Evolutionary conservation across 768 basidiomycete genomes (phyloP), one percentile per base, ranked within the genome.

Genomic region (Lentinula raphanica): DNA sequence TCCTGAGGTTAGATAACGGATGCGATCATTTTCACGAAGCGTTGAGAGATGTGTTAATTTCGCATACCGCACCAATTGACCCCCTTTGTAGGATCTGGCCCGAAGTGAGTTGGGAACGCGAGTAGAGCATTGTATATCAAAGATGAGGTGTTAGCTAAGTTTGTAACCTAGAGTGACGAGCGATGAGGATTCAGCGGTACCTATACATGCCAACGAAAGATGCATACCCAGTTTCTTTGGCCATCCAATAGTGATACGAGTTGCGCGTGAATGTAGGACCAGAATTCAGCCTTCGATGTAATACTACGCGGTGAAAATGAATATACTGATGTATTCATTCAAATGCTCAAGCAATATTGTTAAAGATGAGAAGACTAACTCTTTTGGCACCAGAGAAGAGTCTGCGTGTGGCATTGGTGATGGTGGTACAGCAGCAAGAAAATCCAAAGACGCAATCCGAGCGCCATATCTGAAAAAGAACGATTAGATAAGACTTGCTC

Each of bases 1-100:
- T 11, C 95, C 94, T 96, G 69, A 19, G 49, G 54, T 29, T 51
- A 49, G 21, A 53, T 38, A 31, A 59, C 25, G 2, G 13, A 45
- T 19, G 28, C 29, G 3, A 32, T 8, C 13, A 15, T n/a, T n/a
- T n/a, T n/a, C n/a, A 29, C 8, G 21, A 17, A 32, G 17, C 38
- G 55, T 31, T 36, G 28, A 54, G 46, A 28, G 13, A 15, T 28
- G n/a, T n/a, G n/a, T n/a, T n/a, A n/a, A n/a, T n/a, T n/a, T n/a
- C n/a, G 72, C 90, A 74, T 64, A 94, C 95, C 95, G 75, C 88
- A 88, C 95, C 94, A 98, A 67, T 96, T 96, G 21, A 96, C 91
- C 3, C 88, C 83, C 54, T 84, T 81, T 36, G 81, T 73, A 4
- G 70, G 74, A 15, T 77, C 76, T 35, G 66, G 65, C 28, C 90